Evolutionary conservation across 768 basidiomycete species (phyloP).

Genomic region (Auriscalpium orientale): DNA sequence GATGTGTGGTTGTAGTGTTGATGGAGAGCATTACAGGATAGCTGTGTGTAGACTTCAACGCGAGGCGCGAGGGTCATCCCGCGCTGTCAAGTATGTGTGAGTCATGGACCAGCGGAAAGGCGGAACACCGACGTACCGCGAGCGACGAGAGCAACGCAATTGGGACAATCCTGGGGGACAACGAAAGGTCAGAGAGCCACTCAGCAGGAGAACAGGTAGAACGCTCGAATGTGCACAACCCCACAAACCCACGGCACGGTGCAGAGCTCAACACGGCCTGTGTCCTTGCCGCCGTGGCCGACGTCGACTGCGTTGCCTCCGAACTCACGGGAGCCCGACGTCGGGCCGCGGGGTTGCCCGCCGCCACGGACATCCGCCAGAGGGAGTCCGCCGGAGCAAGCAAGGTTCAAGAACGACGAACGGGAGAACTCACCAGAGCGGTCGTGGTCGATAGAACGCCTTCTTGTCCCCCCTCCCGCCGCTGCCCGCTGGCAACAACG

Average conservation of each 20-base stretch:
- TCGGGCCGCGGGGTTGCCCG: too few species aligned
- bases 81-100: slow-evolving; percentile 37
- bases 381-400: background rate
- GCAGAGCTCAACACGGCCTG: background rate
- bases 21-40: slow-evolving; percentile 59
- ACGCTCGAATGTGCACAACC: background rate
- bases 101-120: background rate
- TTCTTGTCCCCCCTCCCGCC: slow-evolving; percentile 26
- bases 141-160: slow-evolving; percentile 59
- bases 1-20: slow-evolving; percentile 32
- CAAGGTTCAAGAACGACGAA: background rate
- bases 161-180: slow-evolving; percentile 53
- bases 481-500: slow-evolving; percentile 5
- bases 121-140: slow-evolving; percentile 39
- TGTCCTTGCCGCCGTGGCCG: background rate
- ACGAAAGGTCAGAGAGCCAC: too few species aligned
- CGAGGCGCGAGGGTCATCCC: slow-evolving; percentile 75
- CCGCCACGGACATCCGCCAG: background rate
- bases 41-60: slow-evolving; percentile 72
- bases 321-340: too few species aligned
- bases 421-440: slow-evolving; percentile 33
- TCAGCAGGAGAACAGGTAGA: too few species aligned
- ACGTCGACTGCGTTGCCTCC: background rate
- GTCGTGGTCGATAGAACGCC: slow-evolving; percentile 43
- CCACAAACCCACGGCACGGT: background rate